phyloP scores from a whole-genome alignment of 495 filamentous ascomycete genomes.

The Penicillium malachiteum region DNA sequence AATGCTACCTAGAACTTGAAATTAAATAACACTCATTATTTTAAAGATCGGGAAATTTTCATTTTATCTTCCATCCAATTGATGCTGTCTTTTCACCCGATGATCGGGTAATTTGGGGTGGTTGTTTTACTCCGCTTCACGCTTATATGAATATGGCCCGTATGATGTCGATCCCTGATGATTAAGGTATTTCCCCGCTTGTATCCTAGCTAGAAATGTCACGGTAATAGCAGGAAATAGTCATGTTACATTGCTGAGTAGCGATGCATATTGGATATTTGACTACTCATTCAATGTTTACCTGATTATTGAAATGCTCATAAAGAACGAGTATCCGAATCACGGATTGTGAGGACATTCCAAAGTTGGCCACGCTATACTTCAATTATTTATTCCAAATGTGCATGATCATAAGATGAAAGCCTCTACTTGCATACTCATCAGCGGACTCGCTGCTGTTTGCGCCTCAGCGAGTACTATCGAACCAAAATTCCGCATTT shows the following conservation, averaged over 20 bases:
- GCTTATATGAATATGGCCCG: no score
- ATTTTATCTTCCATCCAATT: not conserved
- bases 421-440: not conserved
- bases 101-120: not conserved
- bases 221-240: not conserved
- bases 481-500: slow-evolving; percentile 11
- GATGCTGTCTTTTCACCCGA: not conserved
- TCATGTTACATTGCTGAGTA: not conserved
- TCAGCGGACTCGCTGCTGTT: not conserved
- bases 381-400: no score
- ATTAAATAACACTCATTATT: no score
- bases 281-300: no score
- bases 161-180: not conserved
- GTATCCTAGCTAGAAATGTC: not conserved
- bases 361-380: no score
- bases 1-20: not conserved
- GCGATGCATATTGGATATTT: no score
- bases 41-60: not conserved
- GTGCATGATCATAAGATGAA: no score
- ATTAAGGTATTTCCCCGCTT: not conserved
- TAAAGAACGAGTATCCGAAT: no score
- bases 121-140: not conserved
- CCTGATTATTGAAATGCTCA: no score
- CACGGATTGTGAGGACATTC: no score
- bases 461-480: not conserved